Evolutionary conservation across 1,284 basidiomycete genomes (phyloP).

Genomic region (Cryptococcus sp.): DNA sequence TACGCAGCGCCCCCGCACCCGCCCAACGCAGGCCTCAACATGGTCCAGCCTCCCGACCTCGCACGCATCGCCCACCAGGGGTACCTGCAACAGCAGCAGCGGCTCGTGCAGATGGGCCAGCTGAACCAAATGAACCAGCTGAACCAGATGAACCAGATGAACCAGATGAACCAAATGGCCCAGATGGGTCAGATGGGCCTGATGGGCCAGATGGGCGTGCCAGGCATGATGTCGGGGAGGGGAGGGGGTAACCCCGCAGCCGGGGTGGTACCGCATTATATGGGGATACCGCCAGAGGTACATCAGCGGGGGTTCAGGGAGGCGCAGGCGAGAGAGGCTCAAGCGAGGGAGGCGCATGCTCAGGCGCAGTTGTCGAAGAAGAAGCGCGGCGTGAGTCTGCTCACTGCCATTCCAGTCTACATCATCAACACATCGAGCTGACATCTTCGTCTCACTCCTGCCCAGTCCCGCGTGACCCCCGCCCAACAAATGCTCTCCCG

Average conservation of each 20-base stretch:
- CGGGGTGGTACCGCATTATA: not conserved
- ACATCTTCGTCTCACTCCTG: not conserved
- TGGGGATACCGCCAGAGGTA: not conserved
- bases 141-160: too few relatives aligned
- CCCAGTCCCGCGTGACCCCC: not conserved
- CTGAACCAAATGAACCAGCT: not conserved
- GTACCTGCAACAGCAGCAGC: conserved; percentile 22
- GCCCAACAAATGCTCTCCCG: conserved; percentile 12
- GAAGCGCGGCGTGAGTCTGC: conserved; percentile 15
- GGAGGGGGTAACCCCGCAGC: too few relatives aligned
- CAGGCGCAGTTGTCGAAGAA: conserved; percentile 13
- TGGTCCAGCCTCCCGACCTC: conserved; percentile 15
- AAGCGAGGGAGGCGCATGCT: conserved; percentile 5
- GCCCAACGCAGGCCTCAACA: not conserved
- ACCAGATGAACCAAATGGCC: conserved; percentile 2
- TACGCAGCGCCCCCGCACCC: not conserved
- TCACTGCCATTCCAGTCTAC: too few relatives aligned
- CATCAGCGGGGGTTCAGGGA: not conserved
- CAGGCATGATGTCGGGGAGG: not conserved
- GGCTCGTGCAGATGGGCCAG: conserved; percentile 16
- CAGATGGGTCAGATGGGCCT: conserved; percentile 19
- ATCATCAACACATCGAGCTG: not conserved
- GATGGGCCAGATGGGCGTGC: conserved; percentile 11
- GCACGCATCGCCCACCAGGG: conserved; percentile 22
- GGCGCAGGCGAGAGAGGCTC: conserved; percentile 1